Conservation (phyloP, 192 early-diverging fungal species). For the Coemansia sp. region DNA sequence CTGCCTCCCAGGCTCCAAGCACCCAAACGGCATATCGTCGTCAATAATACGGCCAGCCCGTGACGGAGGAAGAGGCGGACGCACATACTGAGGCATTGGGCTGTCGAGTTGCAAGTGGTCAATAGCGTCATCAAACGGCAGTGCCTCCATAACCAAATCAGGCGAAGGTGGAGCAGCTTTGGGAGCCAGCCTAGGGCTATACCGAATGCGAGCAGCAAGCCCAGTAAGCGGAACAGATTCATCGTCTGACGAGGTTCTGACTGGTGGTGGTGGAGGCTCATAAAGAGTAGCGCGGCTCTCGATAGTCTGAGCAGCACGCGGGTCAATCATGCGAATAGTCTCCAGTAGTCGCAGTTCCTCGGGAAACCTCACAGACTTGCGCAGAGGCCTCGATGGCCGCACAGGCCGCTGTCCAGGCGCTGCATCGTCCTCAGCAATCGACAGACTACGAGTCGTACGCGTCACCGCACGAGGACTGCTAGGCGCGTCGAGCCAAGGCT, state of each 20-base stretch:
- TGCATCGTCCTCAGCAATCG: not conserved
- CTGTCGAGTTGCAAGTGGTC: not conserved
- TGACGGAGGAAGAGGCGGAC: not conserved
- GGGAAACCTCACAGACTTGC: constrained; percentile 45
- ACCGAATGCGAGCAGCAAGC: constrained; percentile 22
- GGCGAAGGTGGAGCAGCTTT: not conserved
- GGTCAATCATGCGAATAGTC: constrained; percentile 42
- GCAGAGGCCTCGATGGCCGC: constrained; percentile 10
- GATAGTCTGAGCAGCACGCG: constrained; percentile 27
- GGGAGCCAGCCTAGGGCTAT: constrained; percentile 25
- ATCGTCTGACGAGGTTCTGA: constrained; percentile 1
- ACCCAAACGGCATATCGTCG: not conserved
- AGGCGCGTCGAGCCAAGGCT: not conserved
- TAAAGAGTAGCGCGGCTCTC: constrained; percentile 12
- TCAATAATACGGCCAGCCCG: not conserved
- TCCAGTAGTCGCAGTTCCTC: constrained; percentile 41
- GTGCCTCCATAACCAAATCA: not conserved
- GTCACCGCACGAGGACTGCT: not conserved
- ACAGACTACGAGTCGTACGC: not conserved
- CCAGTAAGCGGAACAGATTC: constrained; percentile 1
- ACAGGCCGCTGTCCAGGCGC: not conserved
- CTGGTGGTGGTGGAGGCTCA: not conserved
- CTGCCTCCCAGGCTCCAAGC: not conserved
- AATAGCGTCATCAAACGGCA: not conserved
- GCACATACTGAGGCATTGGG: not conserved